A percentile compares a stretch with the other conserved stretches of the same genome.
Conservation (phyloP, 164 flowering plant species). For the Aristolochia fimbriata region DNA sequence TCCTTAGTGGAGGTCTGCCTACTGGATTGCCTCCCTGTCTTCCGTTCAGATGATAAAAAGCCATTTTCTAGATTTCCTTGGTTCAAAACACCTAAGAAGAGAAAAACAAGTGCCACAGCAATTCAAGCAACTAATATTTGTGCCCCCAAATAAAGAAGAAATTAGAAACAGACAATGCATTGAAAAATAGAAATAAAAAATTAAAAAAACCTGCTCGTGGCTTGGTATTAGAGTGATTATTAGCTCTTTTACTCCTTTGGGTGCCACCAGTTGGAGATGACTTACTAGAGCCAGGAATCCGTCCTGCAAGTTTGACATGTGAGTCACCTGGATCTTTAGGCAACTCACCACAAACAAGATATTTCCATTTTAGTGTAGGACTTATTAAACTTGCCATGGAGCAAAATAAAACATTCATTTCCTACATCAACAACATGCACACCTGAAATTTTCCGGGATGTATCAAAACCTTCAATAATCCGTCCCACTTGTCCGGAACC, state of each 20-base stretch:
- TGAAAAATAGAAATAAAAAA: background rate
- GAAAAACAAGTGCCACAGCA: background rate
- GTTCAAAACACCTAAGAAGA: constrained; percentile 32
- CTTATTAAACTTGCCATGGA: constrained; percentile 11
- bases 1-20: constrained; percentile 44
- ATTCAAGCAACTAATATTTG: too few species aligned
- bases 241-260: constrained; percentile 3
- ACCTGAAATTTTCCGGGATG: constrained; percentile 4
- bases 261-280: constrained; percentile 6
- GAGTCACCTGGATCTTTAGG: constrained; percentile 16
- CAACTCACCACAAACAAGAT: constrained; percentile 14
- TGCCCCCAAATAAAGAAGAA: background rate
- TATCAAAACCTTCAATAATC: constrained; percentile 8
- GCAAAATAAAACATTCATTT: constrained; percentile 3
- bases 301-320: constrained; percentile 14
- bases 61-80: constrained; percentile 30
- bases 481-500: background rate
- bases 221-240: constrained; percentile 13
- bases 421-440: constrained; percentile 4
- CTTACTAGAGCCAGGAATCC: constrained; percentile 8
- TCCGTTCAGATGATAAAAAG: constrained; percentile 24
- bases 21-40: constrained; percentile 40
- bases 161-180: background rate
- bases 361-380: constrained; percentile 17
- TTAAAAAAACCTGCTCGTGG: constrained; percentile 40